Evolutionary conservation across 2,329 filamentous ascomycete species (phyloP), one percentile per base, ranked within the genome.

Genomic region (Pseudogymnoascus sp.): DNA sequence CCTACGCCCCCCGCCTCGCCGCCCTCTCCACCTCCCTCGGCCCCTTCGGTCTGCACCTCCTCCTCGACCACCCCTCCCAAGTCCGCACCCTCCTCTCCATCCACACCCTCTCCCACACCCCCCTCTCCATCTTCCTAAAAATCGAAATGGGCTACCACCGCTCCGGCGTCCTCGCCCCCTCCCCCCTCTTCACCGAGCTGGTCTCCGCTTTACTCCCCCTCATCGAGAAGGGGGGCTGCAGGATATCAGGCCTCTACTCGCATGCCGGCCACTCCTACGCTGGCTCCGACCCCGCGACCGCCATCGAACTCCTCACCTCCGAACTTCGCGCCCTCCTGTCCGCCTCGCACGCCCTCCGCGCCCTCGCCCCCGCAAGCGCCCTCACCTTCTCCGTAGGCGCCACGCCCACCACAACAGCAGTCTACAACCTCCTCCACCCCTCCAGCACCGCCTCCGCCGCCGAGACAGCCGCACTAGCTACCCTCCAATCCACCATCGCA

Each of bases 251-350:
- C 0, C 76, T 93, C 21, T 93, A 93, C 74, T 82, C 82, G 2
- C 90, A 93, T 73, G 87, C 87, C 6, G 88, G 89, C 1, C 82
- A 90, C 68, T 90, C 86, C 19, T 93, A 95, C 72, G 78, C 73
- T 31, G 78, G 78, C 0, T 79, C 77, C 23, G 80, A 80, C 0
- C 79, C 84, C 2, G 75, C 78, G 6, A 81, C 85, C 66, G 87
- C 88, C 1, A 79, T 90, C 68, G 73, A 78, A 0, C 80, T 82
- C 61, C 76, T 92, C 9, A 78, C 78, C 1, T 76, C 76, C 8
- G 89, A 93, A 75, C 80, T 91, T 50, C 71, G 76, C 21, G 80
- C 80, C 0, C 73, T 87, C 4, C 74, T 79, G 63, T 68, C 73
- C 5, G 85, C 82, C 0, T 78, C 82, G 0, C 63, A 68, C n/a